Conservation (phyloP, 164 flowering plant genomes). For the Vitis labrusca region DNA sequence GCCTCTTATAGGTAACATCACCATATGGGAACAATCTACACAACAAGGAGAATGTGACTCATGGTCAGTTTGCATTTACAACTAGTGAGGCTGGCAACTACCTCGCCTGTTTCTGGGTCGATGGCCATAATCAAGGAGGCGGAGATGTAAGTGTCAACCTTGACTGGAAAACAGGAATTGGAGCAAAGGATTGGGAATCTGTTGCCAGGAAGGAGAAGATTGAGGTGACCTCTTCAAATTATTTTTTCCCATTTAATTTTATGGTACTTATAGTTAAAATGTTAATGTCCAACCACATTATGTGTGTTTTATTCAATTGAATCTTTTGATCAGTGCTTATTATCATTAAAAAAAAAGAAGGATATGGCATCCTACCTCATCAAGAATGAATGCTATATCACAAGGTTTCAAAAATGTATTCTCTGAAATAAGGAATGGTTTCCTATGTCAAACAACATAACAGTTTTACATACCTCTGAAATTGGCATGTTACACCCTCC, state of each 20-base stretch:
- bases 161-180: conserved; percentile 94
- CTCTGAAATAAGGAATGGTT: no score
- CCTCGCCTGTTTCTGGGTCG: conserved; percentile 78
- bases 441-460: no score
- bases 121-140: conserved; percentile 32
- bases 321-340: no score
- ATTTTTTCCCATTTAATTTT: neutral
- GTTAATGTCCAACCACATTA: no score
- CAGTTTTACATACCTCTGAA: no score
- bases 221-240: conserved; percentile 45
- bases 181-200: conserved; percentile 96
- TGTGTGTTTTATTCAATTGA: no score
- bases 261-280: no score
- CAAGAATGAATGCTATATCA: no score
- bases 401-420: no score
- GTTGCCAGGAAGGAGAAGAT: conserved; percentile 89
- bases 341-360: no score
- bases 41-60: conserved; percentile 57
- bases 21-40: conserved; percentile 80
- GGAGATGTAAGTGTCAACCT: conserved; percentile 59
- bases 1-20: conserved; percentile 72
- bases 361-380: no score
- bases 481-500: no score
- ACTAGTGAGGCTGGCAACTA: conserved; percentile 82
- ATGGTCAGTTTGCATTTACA: conserved; percentile 86